These are phyloP conservation scores for Penicillium occitanis DNA, from an alignment of 2,329 filamentous ascomycete species.

Conservation along the genomic window DNA sequence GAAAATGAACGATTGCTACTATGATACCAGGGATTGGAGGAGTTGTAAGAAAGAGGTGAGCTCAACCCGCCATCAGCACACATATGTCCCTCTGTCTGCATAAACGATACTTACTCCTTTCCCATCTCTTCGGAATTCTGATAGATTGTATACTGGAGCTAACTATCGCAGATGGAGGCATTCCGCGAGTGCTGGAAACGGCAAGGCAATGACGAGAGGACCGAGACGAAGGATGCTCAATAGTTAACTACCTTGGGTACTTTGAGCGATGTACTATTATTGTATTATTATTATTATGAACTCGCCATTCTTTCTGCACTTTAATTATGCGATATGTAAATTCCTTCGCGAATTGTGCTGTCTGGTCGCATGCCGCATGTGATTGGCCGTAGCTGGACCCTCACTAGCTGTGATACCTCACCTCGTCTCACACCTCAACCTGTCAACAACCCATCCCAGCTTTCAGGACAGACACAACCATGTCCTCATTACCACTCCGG, in stretches of 20 bases:
- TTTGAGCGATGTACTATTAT: background rate
- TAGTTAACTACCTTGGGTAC: background rate
- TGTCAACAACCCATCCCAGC: background rate
- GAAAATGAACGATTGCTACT: conserved; percentile 93
- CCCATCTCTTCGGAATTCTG: background rate
- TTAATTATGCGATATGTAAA: background rate
- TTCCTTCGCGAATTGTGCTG: background rate
- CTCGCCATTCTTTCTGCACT: background rate
- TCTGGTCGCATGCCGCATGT: background rate
- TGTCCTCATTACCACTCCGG: conserved; percentile 20
- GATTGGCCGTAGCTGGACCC: background rate
- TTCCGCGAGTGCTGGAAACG: conserved; percentile 91
- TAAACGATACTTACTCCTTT: background rate
- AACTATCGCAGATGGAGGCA: conserved; percentile 65
- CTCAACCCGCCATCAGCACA: background rate
- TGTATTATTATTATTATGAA: background rate
- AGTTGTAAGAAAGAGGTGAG: conserved; percentile 82
- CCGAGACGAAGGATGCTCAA: conserved; percentile 68
- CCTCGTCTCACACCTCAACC: background rate
- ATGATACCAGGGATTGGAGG: conserved; percentile 93
- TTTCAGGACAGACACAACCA: conserved; percentile 3
- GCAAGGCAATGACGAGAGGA: conserved; percentile 82
- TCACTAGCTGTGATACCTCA: background rate
- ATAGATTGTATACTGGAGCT: background rate
- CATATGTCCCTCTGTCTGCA: background rate